Conservation (phyloP, 257 asterid species). For the Nicotiana otophora region DNA sequence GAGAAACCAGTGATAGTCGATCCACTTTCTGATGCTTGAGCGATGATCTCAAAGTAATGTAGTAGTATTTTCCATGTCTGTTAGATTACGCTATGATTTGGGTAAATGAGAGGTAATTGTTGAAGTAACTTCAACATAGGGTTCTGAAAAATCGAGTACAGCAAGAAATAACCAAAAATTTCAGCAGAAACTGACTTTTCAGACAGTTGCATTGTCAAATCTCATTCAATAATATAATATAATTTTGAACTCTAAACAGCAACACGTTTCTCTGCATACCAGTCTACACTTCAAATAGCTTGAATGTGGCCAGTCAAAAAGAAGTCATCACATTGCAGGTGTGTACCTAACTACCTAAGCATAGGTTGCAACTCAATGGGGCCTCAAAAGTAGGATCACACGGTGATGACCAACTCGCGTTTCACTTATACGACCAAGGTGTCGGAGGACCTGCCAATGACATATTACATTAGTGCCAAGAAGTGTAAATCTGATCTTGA, state of each 20-base stretch:
- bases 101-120: too few species aligned
- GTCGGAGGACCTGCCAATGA: conserved; percentile 72
- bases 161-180: too few species aligned
- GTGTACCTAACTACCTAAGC: neutral
- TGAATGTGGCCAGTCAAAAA: neutral
- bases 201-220: neutral
- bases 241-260: neutral
- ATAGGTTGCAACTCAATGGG: conserved; percentile 18
- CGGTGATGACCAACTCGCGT: conserved; percentile 82
- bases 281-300: neutral
- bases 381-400: conserved; percentile 63
- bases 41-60: too few species aligned
- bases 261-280: neutral
- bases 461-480: conserved; percentile 5
- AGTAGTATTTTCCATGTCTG: too few species aligned
- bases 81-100: too few species aligned
- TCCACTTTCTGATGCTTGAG: too few species aligned
- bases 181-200: neutral
- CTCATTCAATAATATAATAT: neutral
- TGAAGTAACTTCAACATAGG: too few species aligned
- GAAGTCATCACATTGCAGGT: neutral
- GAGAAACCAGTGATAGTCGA: too few species aligned
- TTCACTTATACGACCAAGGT: conserved; percentile 75
- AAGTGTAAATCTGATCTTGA: neutral
- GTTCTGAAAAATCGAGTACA: too few species aligned